A percentile compares a stretch with the other conserved stretches of the same genome.
phyloP scores from a whole-genome alignment of 768 basidiomycete species.

The Mycena venus region DNA sequence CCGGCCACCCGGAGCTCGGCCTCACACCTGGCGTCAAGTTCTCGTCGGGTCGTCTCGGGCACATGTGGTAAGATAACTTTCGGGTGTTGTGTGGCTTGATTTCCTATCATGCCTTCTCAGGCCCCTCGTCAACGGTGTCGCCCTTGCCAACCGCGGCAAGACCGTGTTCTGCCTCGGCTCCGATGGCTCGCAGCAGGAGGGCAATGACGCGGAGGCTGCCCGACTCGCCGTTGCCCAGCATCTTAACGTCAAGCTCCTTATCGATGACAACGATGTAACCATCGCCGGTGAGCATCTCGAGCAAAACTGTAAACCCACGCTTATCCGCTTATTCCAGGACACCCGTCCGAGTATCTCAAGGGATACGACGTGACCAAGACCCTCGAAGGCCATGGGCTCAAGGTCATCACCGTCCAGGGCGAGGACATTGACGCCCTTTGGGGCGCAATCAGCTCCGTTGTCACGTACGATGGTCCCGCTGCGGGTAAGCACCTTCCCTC shows the following conservation, averaged over 20 bases:
- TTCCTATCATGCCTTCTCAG: slow-evolving; percentile 40
- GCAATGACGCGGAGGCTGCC: slow-evolving; percentile 92
- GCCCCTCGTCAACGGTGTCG: slow-evolving; percentile 88
- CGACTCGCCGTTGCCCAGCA: slow-evolving; percentile 87
- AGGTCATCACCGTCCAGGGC: slow-evolving; percentile 79
- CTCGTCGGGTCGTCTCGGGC: slow-evolving; percentile 92
- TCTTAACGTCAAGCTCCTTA: slow-evolving; percentile 87
- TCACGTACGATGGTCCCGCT: slow-evolving; percentile 80
- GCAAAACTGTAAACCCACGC: background rate
- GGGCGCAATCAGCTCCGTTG: slow-evolving; percentile 68
- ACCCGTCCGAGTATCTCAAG: slow-evolving; percentile 88
- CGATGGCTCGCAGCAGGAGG: slow-evolving; percentile 93
- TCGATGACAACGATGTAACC: slow-evolving; percentile 94
- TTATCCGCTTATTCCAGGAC: slow-evolving; percentile 51
- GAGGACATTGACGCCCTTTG: slow-evolving; percentile 87
- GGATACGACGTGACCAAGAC: slow-evolving; percentile 82
- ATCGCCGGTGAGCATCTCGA: slow-evolving; percentile 67
- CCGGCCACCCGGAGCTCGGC: slow-evolving; percentile 91
- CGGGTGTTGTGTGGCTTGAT: background rate
- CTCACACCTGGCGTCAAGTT: slow-evolving; percentile 95
- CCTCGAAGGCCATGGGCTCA: slow-evolving; percentile 85
- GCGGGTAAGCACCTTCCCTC: slow-evolving; percentile 63
- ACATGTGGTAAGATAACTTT: slow-evolving; percentile 74
- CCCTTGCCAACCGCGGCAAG: slow-evolving; percentile 83
- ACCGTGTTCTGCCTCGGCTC: slow-evolving; percentile 88